Evolutionary conservation across 345 rosid species (phyloP).

Genomic region (Pugionium cornutum): DNA sequence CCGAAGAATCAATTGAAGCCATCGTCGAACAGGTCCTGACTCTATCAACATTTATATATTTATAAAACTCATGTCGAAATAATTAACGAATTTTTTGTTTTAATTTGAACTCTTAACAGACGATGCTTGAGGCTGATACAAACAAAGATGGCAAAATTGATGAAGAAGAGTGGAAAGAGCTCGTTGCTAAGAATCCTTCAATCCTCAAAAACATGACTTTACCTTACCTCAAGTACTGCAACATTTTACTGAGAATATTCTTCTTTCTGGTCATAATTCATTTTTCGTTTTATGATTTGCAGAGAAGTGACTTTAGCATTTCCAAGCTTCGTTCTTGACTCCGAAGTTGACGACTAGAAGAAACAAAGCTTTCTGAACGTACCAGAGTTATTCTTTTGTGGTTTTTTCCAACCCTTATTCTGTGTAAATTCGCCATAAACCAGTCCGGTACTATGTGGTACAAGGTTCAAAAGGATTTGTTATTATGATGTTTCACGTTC

Average conservation of each 20-base stretch:
- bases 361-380: not conserved
- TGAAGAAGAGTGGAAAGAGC: conserved; percentile 73
- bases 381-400: not conserved
- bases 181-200: conserved; percentile 63
- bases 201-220: conserved; percentile 78
- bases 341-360: conserved; percentile 36
- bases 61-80: not conserved
- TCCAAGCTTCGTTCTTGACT: conserved; percentile 38
- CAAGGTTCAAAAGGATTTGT: not conserved
- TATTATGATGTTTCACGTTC: conserved; percentile 6
- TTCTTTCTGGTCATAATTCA: too few relatives aligned
- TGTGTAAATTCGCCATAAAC: not conserved
- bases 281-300: not conserved
- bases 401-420: not conserved
- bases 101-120: conserved; percentile 41
- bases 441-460: not conserved
- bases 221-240: conserved; percentile 56
- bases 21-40: conserved; percentile 67
- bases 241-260: not conserved
- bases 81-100: not conserved
- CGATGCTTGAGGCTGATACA: conserved; percentile 62
- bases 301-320: conserved; percentile 39
- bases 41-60: conserved; percentile 17
- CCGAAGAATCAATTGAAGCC: conserved; percentile 52
- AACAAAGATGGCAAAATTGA: conserved; percentile 84